A percentile compares a stretch with the other conserved stretches of the same genome.
These are phyloP conservation scores for Vaccinium macrocarpon DNA, from an alignment of 148 eudicot species.

Conservation along the genomic window DNA sequence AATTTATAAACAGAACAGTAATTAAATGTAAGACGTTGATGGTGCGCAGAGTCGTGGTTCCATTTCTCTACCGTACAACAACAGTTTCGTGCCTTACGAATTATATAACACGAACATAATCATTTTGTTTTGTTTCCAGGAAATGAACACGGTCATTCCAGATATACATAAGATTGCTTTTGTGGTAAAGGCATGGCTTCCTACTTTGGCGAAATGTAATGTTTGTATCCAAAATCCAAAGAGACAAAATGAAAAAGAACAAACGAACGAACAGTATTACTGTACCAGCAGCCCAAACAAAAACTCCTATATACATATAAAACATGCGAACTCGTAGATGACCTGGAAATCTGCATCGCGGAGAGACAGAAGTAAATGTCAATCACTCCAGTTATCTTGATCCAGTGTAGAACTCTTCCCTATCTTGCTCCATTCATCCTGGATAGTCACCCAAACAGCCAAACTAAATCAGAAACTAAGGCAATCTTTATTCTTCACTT, in stretches of 20 bases:
- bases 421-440: slow-evolving; percentile 46
- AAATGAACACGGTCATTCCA: background rate
- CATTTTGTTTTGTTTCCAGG: background rate
- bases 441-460: slow-evolving; percentile 27
- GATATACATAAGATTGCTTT: background rate
- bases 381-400: slow-evolving; percentile 95
- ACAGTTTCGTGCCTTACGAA: background rate
- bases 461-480: slow-evolving; percentile 11
- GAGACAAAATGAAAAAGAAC: background rate
- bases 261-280: background rate
- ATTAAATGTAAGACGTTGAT: background rate
- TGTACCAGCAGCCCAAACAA: background rate
- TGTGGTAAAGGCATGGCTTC: background rate
- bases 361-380: slow-evolving; percentile 10
- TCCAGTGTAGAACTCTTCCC: slow-evolving; percentile 42
- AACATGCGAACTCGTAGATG: background rate
- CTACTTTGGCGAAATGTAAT: background rate
- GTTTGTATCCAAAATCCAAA: background rate
- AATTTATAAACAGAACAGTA: background rate
- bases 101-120: background rate
- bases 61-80: background rate
- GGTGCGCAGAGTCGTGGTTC: background rate
- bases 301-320: slow-evolving; percentile 12
- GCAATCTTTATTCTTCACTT: background rate
- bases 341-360: background rate